Percentiles rank a stretch among this genome's conserved stretches.
phyloP scores from a whole-genome alignment of 257 asterid genomes.

The Solanum infundibuliforme region DNA sequence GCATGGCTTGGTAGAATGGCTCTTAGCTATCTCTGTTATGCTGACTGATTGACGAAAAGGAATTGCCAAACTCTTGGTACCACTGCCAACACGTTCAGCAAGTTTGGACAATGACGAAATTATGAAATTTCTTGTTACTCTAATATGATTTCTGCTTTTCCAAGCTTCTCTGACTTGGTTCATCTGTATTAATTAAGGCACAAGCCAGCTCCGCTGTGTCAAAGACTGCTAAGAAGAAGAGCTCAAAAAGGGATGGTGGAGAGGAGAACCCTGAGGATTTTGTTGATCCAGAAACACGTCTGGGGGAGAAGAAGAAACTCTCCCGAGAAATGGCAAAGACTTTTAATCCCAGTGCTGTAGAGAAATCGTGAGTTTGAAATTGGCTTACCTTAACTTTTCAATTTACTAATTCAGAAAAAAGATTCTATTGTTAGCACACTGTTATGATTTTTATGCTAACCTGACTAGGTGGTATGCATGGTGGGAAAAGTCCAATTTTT shows the following conservation, averaged over 20 bases:
- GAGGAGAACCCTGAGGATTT: slow-evolving; percentile 73
- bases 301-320: slow-evolving; percentile 70
- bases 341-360: slow-evolving; percentile 70
- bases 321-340: slow-evolving; percentile 80
- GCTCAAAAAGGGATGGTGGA: slow-evolving; percentile 44
- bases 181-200: slow-evolving; percentile 33
- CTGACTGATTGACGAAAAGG: neutral
- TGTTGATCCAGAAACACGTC: slow-evolving; percentile 66
- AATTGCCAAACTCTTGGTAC: neutral
- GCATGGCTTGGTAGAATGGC: neutral
- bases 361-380: slow-evolving; percentile 52
- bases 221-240: slow-evolving; percentile 68
- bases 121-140: neutral
- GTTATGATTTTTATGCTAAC: neutral
- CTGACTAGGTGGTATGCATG: slow-evolving; percentile 81
- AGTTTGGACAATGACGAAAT: neutral
- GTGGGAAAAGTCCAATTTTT: slow-evolving; percentile 91
- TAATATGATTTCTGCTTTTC: neutral
- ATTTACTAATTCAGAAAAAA: neutral
- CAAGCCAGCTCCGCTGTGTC: slow-evolving; percentile 45
- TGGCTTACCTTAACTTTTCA: neutral
- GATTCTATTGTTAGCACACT: neutral
- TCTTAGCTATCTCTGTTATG: neutral
- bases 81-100: neutral
- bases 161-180: neutral